Evolutionary conservation across 129 eudicot genomes (phyloP).

Genomic region (Cynara cardunculus): DNA sequence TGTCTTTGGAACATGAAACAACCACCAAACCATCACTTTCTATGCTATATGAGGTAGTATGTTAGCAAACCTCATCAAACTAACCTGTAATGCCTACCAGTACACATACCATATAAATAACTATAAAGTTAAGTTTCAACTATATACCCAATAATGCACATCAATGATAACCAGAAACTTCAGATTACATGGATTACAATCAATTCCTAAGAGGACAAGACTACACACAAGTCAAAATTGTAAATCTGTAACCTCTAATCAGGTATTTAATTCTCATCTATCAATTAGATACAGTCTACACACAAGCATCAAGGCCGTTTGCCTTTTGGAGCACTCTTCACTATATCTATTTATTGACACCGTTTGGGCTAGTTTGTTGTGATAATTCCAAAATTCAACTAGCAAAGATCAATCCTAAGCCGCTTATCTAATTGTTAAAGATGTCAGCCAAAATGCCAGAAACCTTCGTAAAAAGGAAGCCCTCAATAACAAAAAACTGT

Average conservation of each 20-base stretch:
- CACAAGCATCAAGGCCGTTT: not conserved
- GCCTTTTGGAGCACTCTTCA: not conserved
- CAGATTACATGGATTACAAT: not conserved
- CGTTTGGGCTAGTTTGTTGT: not conserved
- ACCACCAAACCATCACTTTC: not conserved
- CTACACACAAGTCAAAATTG: not conserved
- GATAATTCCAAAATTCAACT: not conserved
- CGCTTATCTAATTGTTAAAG: not conserved
- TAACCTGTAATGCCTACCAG: not conserved
- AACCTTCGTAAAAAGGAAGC: not conserved
- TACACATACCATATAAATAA: not conserved
- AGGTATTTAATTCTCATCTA: not conserved
- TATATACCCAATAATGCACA: not conserved
- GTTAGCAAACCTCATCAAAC: not conserved
- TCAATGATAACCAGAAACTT: conserved; percentile 12
- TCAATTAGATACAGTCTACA: not conserved
- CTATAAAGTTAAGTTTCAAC: not conserved
- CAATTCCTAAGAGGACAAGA: conserved; percentile 5
- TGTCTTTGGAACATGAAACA: too few relatives aligned
- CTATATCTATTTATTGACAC: not conserved
- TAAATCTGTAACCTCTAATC: not conserved
- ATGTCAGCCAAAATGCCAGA: conserved; percentile 6
- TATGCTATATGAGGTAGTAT: not conserved
- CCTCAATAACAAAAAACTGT: not conserved
- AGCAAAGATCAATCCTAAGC: conserved; percentile 16